Evolutionary conservation across 2,329 filamentous ascomycete species (phyloP), one percentile per base, ranked within the genome.

Genomic region (Lasiodiplodia sp.): DNA sequence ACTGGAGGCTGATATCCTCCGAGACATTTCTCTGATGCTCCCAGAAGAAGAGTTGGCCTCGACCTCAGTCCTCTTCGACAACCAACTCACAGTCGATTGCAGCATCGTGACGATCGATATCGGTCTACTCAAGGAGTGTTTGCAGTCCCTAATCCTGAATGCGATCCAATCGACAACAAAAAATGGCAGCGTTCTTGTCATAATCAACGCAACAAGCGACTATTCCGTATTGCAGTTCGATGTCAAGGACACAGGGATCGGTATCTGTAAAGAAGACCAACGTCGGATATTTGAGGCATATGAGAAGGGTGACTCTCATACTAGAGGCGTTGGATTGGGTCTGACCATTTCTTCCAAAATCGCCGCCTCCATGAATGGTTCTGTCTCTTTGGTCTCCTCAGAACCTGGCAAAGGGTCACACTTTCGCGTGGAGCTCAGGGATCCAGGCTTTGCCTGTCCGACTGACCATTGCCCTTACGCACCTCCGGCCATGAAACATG

Each of bases 271-370:
- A 1, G 71, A 76, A 3, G 72, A 83, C 7, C 78, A 80, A 3
- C 25, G 73, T 3, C 78, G 80, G 2, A 82, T 84, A 4, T 84
- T 84, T 34, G 75, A 81, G 3, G 73, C 81, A 0, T 83, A 84
- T 23, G 82, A 83, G 51, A 84, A 83, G 40, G 76, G 79, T 1
- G 75, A 78, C 40, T 69, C 70, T 0, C 75, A 82, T 44, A 78
- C 81, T 0, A 76, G 75, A 2, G 79, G 82, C 3, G 80, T 80
- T 34, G 81, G 83, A 0, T 74, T 84, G 0, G 83, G 83, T 0
- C 71, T 85, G 16, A 83, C 82, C 0, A 73, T 85, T 0, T 78
- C 83, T 4, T 72, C 74, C 10, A 83, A 81, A 49, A 80, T 83
- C 23, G 81, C 83, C 0, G 73, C 75, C 1, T 73, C 82, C 0